These are phyloP conservation scores for Cadophora sp. DNA, from an alignment of 2,329 filamentous ascomycete genomes.

Conservation along the genomic window DNA sequence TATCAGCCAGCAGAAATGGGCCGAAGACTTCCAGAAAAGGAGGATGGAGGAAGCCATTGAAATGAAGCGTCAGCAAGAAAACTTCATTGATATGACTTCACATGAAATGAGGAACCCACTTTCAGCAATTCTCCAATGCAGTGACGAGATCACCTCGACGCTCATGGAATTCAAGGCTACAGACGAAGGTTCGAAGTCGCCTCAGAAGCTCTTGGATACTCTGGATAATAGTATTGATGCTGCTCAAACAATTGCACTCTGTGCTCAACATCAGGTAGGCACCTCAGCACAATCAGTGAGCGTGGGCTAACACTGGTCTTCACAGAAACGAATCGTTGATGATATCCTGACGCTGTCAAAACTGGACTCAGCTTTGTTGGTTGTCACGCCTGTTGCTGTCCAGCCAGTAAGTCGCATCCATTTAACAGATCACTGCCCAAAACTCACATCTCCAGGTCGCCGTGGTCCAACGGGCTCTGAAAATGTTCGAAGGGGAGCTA, in stretches of 20 bases:
- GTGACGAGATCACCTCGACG: slow-evolving; percentile 69
- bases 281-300: background rate
- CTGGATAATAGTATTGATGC: slow-evolving; percentile 70
- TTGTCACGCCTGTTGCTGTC: slow-evolving; percentile 73
- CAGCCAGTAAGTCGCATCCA: slow-evolving; percentile 61
- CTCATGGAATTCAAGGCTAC: slow-evolving; percentile 42
- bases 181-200: slow-evolving; percentile 20
- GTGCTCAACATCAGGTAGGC: slow-evolving; percentile 66
- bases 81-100: slow-evolving; percentile 76
- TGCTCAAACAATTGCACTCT: slow-evolving; percentile 81
- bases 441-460: slow-evolving; percentile 41
- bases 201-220: slow-evolving; percentile 54
- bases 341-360: slow-evolving; percentile 73
- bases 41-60: slow-evolving; percentile 83
- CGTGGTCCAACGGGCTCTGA: slow-evolving; percentile 72
- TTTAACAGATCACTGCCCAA: background rate
- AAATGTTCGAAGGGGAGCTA: slow-evolving; percentile 82
- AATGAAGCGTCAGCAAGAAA: slow-evolving; percentile 74
- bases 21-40: slow-evolving; percentile 79
- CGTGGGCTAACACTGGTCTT: slow-evolving; percentile 11
- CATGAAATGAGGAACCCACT: slow-evolving; percentile 82
- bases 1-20: slow-evolving; percentile 85
- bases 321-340: slow-evolving; percentile 73
- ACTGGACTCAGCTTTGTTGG: slow-evolving; percentile 72
- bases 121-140: slow-evolving; percentile 76